These are phyloP conservation scores for Penicillium sp. DNA, from an alignment of 2,329 filamentous ascomycete species.

Conservation along the genomic window DNA sequence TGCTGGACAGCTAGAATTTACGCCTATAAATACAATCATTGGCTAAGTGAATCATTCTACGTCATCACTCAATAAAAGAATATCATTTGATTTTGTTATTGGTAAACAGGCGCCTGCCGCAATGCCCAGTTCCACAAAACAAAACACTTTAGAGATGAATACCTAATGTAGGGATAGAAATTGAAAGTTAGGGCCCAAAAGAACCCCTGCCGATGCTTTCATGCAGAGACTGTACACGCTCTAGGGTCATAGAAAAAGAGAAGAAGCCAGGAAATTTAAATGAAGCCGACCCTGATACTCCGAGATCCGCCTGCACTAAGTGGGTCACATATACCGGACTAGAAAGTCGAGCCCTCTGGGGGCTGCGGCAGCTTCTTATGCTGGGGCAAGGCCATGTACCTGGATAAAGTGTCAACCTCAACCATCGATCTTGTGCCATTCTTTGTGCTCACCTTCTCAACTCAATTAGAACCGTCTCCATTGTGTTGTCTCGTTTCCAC, in stretches of 20 bases:
- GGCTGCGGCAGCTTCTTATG: conserved; percentile 97
- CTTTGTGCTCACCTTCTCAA: conserved; percentile 64
- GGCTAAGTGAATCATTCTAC: not conserved
- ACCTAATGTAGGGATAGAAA: conserved; percentile 15
- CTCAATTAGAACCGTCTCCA: conserved; percentile 91
- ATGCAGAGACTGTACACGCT: conserved; percentile 44
- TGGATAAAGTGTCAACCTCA: conserved; percentile 43
- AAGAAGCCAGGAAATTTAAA: conserved; percentile 27
- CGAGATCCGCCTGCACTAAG: conserved; percentile 25
- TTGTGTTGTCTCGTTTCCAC: conserved; percentile 92
- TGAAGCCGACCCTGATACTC: conserved; percentile 34
- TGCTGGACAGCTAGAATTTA: not conserved
- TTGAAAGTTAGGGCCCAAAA: conserved; percentile 25
- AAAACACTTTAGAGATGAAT: conserved; percentile 5
- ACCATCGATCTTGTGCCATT: not conserved
- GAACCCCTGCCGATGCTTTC: conserved; percentile 35
- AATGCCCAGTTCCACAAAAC: conserved; percentile 3
- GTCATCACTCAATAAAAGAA: not conserved
- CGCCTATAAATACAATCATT: too few species aligned
- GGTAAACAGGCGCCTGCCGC: conserved; percentile 8
- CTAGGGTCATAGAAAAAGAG: conserved; percentile 25
- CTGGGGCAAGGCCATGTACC: conserved; percentile 86
- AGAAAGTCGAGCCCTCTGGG: conserved; percentile 73
- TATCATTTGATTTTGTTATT: not conserved
- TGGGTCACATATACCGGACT: conserved; percentile 19